Evolutionary conservation across 225 moss, liverwort and hornwort genomes (phyloP), one percentile per base, ranked within the genome.

Genomic region (Takakia lepidozioides): DNA sequence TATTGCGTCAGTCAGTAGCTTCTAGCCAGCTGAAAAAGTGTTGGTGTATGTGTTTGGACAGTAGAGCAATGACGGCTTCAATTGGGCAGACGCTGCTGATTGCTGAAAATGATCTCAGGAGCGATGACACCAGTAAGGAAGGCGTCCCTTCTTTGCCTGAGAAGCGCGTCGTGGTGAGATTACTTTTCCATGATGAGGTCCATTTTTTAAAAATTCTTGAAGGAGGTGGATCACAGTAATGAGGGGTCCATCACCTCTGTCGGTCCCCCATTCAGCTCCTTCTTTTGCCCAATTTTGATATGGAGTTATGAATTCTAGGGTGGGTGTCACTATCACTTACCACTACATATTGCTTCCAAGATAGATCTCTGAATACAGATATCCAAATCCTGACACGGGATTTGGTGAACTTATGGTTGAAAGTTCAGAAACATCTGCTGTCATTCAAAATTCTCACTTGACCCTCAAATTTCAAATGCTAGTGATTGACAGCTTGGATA

Each of bases 81-180:
- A 57, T 25, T 22, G 53, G 37, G 57, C 25, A 60, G 27, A 13
- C 46, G 25, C 2, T 27, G 4, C 37, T 7, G 19, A 51, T 53
- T 1, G 29, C 69, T 8, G 52, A 25, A 2, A 46, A 52, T 24
- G 60, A 48, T 29, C 25, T 42, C 16, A 44, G 37, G 11, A 59
- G 41, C 38, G 45, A 49, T 10, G 58, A 58, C 14, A 20, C 10
- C 43, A 55, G 22, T 21, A 49, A 48, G 21, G 38, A 41, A 22
- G 58, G 56, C 5, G 29, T 52, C 41, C 54, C 58, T 38, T 65
- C 58, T 53, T 57, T 80, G 51, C 70, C 74, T 6, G 62, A 65
- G 44, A 80, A 74, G 66, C 69, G 52, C 11, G 47, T 70, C 41
- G 17, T 80, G 79, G 79, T 74, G 58, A 69, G 65, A n/a, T n/a